Conservation (phyloP, 139 green algal species). For the Coccomyxa sp. region DNA sequence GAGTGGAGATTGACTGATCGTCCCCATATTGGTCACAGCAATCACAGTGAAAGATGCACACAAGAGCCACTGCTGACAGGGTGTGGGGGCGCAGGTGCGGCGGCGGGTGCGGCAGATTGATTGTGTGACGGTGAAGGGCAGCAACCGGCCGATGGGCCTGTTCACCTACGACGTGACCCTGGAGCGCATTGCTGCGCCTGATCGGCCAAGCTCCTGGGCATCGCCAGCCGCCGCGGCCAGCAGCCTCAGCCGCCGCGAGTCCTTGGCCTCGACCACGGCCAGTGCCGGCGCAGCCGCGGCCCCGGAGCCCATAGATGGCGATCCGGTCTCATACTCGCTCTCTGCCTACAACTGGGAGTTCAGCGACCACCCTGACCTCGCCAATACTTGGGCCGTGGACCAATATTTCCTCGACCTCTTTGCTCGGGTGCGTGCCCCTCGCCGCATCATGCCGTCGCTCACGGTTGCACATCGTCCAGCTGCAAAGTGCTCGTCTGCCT, state of each 20-base stretch:
- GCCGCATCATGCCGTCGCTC: too few species aligned
- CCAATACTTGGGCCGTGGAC: slow-evolving; percentile 43
- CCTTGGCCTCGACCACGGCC: background rate
- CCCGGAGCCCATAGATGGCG: background rate
- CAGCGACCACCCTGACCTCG: slow-evolving; percentile 74
- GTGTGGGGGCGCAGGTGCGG: background rate
- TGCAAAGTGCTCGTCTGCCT: too few species aligned
- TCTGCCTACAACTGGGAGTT: slow-evolving; percentile 49
- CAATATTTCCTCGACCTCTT: slow-evolving; percentile 60
- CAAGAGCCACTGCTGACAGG: too few species aligned
- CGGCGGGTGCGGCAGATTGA: slow-evolving; percentile 74
- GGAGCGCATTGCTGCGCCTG: slow-evolving; percentile 3
- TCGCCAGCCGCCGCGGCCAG: slow-evolving; percentile 15
- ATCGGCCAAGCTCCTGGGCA: background rate
- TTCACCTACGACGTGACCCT: slow-evolving; percentile 73
- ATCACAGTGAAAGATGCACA: too few species aligned
- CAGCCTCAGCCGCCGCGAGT: slow-evolving; percentile 14
- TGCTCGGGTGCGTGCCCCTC: slow-evolving; percentile 16
- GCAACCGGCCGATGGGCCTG: slow-evolving; percentile 67
- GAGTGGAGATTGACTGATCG: too few species aligned
- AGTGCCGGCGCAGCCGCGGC: background rate
- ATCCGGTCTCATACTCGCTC: background rate
- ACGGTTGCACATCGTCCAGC: too few species aligned
- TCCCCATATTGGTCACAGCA: too few species aligned
- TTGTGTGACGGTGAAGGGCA: slow-evolving; percentile 90